Conservation (phyloP, 768 basidiomycete genomes). For the Tulasnella sp. region DNA sequence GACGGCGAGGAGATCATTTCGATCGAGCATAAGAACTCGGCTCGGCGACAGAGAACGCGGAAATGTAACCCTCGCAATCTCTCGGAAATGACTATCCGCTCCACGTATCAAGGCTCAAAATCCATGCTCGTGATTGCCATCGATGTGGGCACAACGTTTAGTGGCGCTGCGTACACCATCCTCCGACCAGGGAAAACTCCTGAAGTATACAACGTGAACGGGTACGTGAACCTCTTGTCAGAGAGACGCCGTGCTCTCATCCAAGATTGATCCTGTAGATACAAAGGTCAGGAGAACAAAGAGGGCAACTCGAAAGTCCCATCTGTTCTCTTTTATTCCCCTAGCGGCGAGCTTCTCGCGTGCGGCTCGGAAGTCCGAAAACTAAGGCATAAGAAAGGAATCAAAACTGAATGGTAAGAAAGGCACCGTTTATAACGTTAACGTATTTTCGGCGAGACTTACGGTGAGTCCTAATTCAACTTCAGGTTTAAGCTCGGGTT, state of each 20-base stretch:
- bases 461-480: too few species aligned
- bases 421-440: too few species aligned
- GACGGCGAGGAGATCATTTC: too few species aligned
- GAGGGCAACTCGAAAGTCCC: background rate
- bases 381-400: background rate
- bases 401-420: background rate
- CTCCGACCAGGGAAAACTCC: background rate
- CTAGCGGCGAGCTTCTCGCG: background rate
- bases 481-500: background rate
- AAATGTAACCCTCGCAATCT: too few species aligned
- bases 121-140: slow-evolving; percentile 9
- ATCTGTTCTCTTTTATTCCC: background rate
- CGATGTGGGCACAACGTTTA: slow-evolving; percentile 9
- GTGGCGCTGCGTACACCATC: slow-evolving; percentile 7
- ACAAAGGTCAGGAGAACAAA: too few species aligned
- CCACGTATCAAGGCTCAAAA: background rate
- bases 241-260: too few species aligned
- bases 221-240: background rate
- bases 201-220: background rate
- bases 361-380: background rate
- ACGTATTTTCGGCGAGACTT: too few species aligned
- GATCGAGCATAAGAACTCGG: too few species aligned
- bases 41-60: too few species aligned
- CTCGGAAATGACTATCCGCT: background rate
- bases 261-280: too few species aligned